Conservation (phyloP, 257 asterid genomes). For the Nicotiana attenuata region DNA sequence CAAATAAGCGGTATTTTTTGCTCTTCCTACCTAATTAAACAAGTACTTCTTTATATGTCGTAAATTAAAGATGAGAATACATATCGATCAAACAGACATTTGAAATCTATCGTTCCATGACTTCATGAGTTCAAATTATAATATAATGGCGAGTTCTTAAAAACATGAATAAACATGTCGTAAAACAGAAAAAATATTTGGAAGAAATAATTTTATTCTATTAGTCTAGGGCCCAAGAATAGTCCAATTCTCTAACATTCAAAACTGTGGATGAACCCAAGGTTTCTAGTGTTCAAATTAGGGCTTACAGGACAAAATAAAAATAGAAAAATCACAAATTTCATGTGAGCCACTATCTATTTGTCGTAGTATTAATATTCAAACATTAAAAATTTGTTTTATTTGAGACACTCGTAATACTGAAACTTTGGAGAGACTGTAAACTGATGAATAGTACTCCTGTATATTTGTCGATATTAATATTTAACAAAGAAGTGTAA, state of each 20-base stretch:
- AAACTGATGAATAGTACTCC: background rate
- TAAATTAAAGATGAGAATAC: too few relatives aligned
- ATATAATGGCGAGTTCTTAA: background rate
- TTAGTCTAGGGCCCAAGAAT: background rate
- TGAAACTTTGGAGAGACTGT: too few relatives aligned
- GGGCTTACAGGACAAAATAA: background rate
- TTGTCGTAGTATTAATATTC: too few relatives aligned
- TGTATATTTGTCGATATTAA: background rate
- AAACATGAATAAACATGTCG: too few relatives aligned
- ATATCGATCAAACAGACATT: too few relatives aligned
- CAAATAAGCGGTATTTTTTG: background rate
- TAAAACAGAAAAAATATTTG: too few relatives aligned
- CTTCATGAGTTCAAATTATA: background rate
- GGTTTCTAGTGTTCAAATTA: conserved; percentile 19
- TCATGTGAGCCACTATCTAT: background rate
- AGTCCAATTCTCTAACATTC: conserved; percentile 12
- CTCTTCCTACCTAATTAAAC: background rate
- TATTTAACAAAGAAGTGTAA: background rate
- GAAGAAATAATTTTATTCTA: background rate
- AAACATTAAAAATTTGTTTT: too few relatives aligned
- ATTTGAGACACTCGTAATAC: background rate
- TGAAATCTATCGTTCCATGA: background rate
- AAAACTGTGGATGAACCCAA: conserved; percentile 38
- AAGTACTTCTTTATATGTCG: background rate
- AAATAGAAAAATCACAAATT: background rate